Evolutionary conservation across 1,139 yeast species (phyloP).

Genomic region (Diutina sp.): DNA sequence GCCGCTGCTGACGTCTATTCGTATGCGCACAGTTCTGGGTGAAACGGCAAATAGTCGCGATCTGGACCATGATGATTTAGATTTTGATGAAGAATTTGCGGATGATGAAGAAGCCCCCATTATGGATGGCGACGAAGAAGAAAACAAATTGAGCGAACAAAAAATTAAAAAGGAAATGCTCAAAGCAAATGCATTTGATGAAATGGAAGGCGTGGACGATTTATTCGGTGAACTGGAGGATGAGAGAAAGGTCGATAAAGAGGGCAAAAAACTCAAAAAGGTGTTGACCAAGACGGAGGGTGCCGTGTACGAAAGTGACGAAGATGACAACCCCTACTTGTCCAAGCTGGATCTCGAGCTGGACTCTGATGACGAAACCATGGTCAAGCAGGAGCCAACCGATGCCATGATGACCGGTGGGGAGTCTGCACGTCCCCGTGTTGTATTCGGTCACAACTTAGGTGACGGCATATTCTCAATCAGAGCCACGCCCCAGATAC

Average conservation of each 20-base stretch:
- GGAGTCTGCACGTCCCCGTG: conserved; percentile 12
- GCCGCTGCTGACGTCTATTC: background rate
- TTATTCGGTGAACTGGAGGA: conserved; percentile 52
- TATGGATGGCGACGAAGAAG: conserved; percentile 94
- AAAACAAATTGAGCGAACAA: conserved; percentile 77
- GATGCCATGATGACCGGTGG: conserved; percentile 16
- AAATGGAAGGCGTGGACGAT: conserved; percentile 34
- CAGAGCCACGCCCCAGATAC: conserved; percentile 47
- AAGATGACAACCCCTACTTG: conserved; percentile 78
- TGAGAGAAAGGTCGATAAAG: conserved; percentile 73
- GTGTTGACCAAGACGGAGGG: conserved; percentile 80
- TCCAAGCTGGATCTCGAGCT: conserved; percentile 62
- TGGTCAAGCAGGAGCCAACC: conserved; percentile 29
- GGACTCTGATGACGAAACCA: conserved; percentile 22
- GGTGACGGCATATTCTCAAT: conserved; percentile 59
- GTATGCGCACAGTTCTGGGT: conserved; percentile 46
- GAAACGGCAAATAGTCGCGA: conserved; percentile 39
- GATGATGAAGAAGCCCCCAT: conserved; percentile 99
- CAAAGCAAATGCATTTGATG: conserved; percentile 65
- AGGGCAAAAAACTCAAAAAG: conserved; percentile 76
- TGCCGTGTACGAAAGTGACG: conserved; percentile 85
- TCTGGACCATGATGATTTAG: conserved; percentile 84
- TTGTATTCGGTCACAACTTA: conserved; percentile 33
- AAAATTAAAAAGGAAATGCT: conserved; percentile 87
- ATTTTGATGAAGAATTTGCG: conserved; percentile 93